phyloP scores from a whole-genome alignment of 2,329 filamentous ascomycete genomes.

The Lachnellula suecica region DNA sequence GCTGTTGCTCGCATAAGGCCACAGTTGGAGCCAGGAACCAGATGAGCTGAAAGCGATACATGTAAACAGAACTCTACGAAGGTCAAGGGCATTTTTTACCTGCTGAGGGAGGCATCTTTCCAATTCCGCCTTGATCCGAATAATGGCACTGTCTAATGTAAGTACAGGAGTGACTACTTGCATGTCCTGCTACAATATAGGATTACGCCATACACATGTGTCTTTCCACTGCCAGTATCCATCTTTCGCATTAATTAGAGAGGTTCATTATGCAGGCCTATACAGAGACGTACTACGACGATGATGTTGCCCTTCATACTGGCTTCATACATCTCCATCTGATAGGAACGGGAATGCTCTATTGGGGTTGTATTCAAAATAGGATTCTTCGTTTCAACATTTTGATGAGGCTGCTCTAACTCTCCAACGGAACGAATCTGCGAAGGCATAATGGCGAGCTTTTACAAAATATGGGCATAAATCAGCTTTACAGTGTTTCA shows the following conservation, averaged over 20 bases:
- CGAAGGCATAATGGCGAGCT: too few relatives aligned
- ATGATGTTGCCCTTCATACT: constrained; percentile 68
- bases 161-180: neutral
- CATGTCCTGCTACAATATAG: neutral
- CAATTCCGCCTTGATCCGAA: constrained; percentile 66
- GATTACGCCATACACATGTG: constrained; percentile 58
- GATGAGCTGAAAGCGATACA: constrained; percentile 41
- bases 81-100: constrained; percentile 37
- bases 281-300: constrained; percentile 51
- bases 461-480: too few relatives aligned
- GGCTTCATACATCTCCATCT: constrained; percentile 72
- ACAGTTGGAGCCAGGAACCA: constrained; percentile 74
- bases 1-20: constrained; percentile 64
- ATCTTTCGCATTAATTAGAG: constrained; percentile 48
- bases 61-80: neutral
- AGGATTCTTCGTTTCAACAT: too few relatives aligned
- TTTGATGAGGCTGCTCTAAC: too few relatives aligned
- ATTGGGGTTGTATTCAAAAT: too few relatives aligned
- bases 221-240: constrained; percentile 78
- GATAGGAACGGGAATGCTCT: constrained; percentile 45
- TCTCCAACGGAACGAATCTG: too few relatives aligned
- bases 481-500: too few relatives aligned
- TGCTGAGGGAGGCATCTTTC: constrained; percentile 52
- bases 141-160: constrained; percentile 53
- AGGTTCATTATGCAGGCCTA: neutral